phyloP scores from a whole-genome alignment of 1,284 basidiomycete genomes.

The Tilletia horrida region DNA sequence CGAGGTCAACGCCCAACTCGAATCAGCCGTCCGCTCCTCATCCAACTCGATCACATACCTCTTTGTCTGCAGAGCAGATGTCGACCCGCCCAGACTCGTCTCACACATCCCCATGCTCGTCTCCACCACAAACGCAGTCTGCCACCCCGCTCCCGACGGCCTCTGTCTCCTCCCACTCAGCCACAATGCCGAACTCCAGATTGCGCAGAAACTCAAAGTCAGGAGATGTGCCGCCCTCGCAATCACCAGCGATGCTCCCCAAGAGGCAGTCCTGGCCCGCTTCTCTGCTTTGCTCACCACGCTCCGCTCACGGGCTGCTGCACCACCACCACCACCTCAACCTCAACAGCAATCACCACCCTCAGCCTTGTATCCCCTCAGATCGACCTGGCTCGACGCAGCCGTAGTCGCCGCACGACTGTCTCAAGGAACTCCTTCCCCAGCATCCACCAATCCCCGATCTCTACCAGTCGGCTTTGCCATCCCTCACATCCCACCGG shows the following conservation, averaged over 20 bases:
- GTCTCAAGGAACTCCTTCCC: background rate
- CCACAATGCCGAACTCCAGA: constrained; percentile 23
- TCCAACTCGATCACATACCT: constrained; percentile 13
- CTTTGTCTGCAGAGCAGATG: constrained; percentile 25
- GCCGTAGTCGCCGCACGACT: background rate
- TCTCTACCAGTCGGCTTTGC: background rate
- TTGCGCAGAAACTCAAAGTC: constrained; percentile 22
- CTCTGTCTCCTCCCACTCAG: constrained; percentile 22
- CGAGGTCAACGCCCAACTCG: constrained; percentile 18
- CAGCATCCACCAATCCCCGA: background rate
- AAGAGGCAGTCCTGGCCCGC: background rate
- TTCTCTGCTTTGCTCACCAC: background rate
- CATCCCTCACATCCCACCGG: constrained; percentile 1
- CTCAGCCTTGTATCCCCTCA: background rate
- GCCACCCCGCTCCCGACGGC: background rate
- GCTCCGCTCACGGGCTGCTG: background rate
- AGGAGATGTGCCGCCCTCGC: constrained; percentile 22
- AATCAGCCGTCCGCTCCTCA: background rate
- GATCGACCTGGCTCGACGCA: constrained; percentile 8
- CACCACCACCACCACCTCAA: background rate
- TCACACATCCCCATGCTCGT: constrained; percentile 28
- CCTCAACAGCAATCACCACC: background rate
- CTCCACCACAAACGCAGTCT: constrained; percentile 24
- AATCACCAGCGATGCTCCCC: background rate
- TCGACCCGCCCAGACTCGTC: constrained; percentile 20